These are phyloP conservation scores for Colletotrichum lini DNA, from an alignment of 2,329 filamentous ascomycete genomes.

Conservation along the genomic window DNA sequence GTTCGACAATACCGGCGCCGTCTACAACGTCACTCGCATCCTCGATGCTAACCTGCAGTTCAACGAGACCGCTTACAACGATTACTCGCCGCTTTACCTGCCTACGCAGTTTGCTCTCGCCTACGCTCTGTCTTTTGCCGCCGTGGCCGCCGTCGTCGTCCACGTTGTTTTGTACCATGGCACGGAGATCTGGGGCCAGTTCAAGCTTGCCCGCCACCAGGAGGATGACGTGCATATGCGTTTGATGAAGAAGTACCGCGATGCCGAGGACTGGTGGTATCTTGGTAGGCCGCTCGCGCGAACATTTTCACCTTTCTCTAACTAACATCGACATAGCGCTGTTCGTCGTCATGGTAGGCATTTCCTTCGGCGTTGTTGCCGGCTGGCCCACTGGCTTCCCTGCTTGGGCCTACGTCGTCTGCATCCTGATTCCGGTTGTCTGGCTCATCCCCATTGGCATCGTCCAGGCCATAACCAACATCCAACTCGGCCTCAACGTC, in stretches of 20 bases:
- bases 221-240: slow-evolving; percentile 73
- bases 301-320: neutral
- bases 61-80: slow-evolving; percentile 71
- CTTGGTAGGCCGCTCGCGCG: slow-evolving; percentile 56
- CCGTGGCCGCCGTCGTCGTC: slow-evolving; percentile 72
- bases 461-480: slow-evolving; percentile 73
- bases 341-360: slow-evolving; percentile 66
- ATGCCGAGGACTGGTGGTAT: slow-evolving; percentile 74
- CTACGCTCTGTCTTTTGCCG: slow-evolving; percentile 78
- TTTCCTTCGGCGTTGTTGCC: slow-evolving; percentile 68
- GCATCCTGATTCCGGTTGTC: slow-evolving; percentile 69
- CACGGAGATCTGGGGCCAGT: slow-evolving; percentile 68
- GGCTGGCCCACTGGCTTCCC: slow-evolving; percentile 71
- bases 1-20: slow-evolving; percentile 74
- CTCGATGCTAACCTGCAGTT: slow-evolving; percentile 70
- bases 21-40: slow-evolving; percentile 74
- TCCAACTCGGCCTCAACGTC: slow-evolving; percentile 77
- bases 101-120: slow-evolving; percentile 72
- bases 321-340: slow-evolving; percentile 51
- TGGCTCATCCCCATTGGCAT: slow-evolving; percentile 75
- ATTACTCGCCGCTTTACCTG: slow-evolving; percentile 77
- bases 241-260: slow-evolving; percentile 73
- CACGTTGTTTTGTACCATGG: slow-evolving; percentile 71
- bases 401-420: slow-evolving; percentile 71
- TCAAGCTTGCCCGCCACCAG: slow-evolving; percentile 68